Base-by-base conservation (phyloP, 1,284 basidiomycete species). In the Phellopilus nigrolimitatus region DNA sequence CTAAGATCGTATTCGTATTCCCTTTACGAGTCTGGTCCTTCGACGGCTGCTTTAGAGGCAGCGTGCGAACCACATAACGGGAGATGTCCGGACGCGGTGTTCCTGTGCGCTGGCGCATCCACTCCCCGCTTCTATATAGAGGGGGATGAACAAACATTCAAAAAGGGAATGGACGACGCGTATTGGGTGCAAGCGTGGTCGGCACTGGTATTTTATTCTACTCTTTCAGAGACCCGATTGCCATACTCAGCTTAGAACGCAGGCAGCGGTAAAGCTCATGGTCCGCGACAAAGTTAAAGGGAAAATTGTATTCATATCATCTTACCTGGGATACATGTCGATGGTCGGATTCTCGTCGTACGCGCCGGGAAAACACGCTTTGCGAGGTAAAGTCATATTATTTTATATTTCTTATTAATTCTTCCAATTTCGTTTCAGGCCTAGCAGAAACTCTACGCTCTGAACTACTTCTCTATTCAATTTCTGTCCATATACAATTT, bases 311-410 rank as follows among this genome's bases (percentile, higher is more conserved):
- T 80, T 98, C 45, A 82, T 91, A 15, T 84, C 84, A 5, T 94
- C 91, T 0, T 78, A 85, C n/a, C 67, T 95, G 10, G 88, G 85
- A 0, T 82, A 87, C 59, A 87, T 93, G 72, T 79, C 83, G 1
- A 75, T 97, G 43, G 72, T 89, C 15, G 95, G 95, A 0, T 98
- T 89, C 61, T 74, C 87, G 3, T 78, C 85, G 1, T 98, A 99
- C 65, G 74, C 89, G 1, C 92, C 95, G 0, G 88, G 83, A 43
- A 97, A 97, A 66, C 86, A 88, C 60, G 95, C 95, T 8, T 68
- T 97, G n/a, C n/a, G n/a, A n/a, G n/a, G n/a, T n/a, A n/a, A n/a
- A n/a, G n/a, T n/a, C n/a, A n/a, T n/a, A n/a, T n/a, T n/a, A n/a
- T n/a, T n/a, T n/a, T n/a, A n/a, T n/a, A n/a, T n/a, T n/a, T n/a